Evolutionary conservation across 495 filamentous ascomycete species (phyloP).

Genomic region (Bombardia bombarda): DNA sequence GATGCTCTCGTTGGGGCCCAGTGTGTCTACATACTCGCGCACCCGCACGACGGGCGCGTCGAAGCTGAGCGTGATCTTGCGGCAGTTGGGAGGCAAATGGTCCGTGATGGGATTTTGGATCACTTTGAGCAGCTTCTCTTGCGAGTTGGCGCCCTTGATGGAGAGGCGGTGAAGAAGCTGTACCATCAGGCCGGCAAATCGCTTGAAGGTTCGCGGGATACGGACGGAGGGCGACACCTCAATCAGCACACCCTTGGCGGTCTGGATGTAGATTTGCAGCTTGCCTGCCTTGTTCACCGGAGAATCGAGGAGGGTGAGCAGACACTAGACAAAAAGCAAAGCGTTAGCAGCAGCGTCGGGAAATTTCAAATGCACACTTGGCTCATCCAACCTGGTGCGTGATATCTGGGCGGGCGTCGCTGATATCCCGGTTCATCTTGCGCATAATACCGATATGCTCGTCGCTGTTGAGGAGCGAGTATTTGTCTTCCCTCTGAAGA

Average conservation of each 20-base stretch:
- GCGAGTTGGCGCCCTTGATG: conserved; percentile 89
- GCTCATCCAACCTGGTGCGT: conserved; percentile 77
- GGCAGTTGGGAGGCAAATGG: conserved; percentile 92
- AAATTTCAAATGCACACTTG: no score
- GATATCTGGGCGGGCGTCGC: conserved; percentile 94
- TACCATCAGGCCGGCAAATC: conserved; percentile 96
- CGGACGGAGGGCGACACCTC: conserved; percentile 95
- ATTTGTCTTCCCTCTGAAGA: conserved; percentile 77
- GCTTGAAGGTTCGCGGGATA: conserved; percentile 97
- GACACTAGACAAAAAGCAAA: conserved; percentile 54
- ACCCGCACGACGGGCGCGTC: conserved; percentile 82
- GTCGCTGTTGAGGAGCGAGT: conserved; percentile 92
- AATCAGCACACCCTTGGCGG: conserved; percentile 91
- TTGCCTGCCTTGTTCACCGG: conserved; percentile 97
- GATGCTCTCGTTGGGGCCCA: conserved; percentile 79
- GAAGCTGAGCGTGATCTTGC: conserved; percentile 92
- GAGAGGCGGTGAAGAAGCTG: conserved; percentile 95
- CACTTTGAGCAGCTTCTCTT: conserved; percentile 95
- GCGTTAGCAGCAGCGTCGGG: conserved; percentile 23
- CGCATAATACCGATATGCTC: conserved; percentile 98
- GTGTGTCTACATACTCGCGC: conserved; percentile 73
- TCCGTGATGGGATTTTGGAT: conserved; percentile 97
- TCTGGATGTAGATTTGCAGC: conserved; percentile 97
- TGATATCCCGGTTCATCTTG: conserved; percentile 98
- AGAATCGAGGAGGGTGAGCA: conserved; percentile 94